Base-by-base conservation (phyloP, 2,329 filamentous ascomycete species). In the Pyrenophora seminiperda region DNA sequence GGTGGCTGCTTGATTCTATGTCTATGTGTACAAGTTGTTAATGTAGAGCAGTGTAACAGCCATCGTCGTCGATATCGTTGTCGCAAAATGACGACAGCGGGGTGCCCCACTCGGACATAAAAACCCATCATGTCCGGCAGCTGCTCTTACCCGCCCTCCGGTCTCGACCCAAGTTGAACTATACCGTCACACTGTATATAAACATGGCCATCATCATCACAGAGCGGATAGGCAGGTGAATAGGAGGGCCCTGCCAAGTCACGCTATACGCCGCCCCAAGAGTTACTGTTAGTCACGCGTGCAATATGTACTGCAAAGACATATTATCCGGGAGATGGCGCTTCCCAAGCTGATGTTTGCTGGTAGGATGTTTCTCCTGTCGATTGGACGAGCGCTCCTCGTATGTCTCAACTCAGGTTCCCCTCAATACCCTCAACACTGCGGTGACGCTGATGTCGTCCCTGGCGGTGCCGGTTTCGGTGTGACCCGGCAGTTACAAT, bases 71-170 rank as follows among this genome's bases (percentile, higher is more conserved):
- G n/a, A n/a, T n/a, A n/a, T 41, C 37, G 20, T 29, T 5, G 20
- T 38, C 6, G 29, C 34, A 11, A 47, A 34, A 47, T 58, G 57
- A 59, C 52, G 54, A 54, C 49, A 51, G 54, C 32, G 54, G 57
- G 54, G 54, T 37, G 41, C 48, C 50, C 54, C 52, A 27, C 51
- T 22, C 56, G 50, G 55, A 54, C 15, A 32, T 41, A 41, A 27
- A 27, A 44, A 19, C 22, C 22, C 18, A n/a, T 20, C 42, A 44
- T 37, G 32, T 29, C 46, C 51, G 47, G 42, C 17, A 14, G 20
- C 5, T 37, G 24, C 11, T 34, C 20, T 2, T 18, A 9, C 2
- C 15, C 36, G n/a, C 13, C 19, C 36, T 5, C 20, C 7, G 18
- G 41, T 18, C 20, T 14, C 14, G 33, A 19, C 3, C 17, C 19